Evolutionary conservation across 23 red algal genomes (phyloP), one percentile per base, ranked within the genome.

Genomic region (Gracilaria domingensis): DNA sequence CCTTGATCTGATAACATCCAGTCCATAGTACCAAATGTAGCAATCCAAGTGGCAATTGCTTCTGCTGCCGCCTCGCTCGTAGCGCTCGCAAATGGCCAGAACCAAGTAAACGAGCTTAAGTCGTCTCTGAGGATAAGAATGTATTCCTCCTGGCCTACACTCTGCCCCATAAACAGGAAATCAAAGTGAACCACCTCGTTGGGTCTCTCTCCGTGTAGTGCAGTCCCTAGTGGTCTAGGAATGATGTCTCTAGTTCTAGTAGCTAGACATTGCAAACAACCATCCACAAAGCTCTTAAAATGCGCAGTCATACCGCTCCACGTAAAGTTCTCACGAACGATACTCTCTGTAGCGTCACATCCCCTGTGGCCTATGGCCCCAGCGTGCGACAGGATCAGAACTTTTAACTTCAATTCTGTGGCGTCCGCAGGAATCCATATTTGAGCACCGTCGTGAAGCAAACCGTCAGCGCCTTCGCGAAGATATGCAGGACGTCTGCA

Each of bases 101-200:
- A n/a, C n/a, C n/a, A n/a, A n/a, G n/a, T n/a, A n/a, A n/a, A n/a
- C 21, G 61, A 12, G 12, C n/a, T 66, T 16, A 75, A 35, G 75
- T 88, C 66, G 29, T 74, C 84, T 36, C 69, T 70, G 1, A 88
- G 47, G 54, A 88, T 32, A 6, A 56, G 36, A 21, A 88, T 39
- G 24, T 75, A 88, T 14, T 4, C 23, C 20, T 13, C 2, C 4
- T 65, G 26, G 23, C 35, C 28, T 4, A 4, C 12, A 59, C 64
- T 88, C 45, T 66, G 13, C 33, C 87, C 87, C 74, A 82, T 91
- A 75, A 66, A 71, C 8, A 91, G 75, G 75, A 81, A 91, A 39
- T 91, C 87, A 12, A 91, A 44, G 33, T 91, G 87, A 30, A 81
- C 29, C 3, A 91, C 51, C 42, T 91, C 75, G 37, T 91, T 91